These are phyloP conservation scores for Trichosporon ovoides DNA, from an alignment of 1,284 basidiomycete species.

Conservation along the genomic window DNA sequence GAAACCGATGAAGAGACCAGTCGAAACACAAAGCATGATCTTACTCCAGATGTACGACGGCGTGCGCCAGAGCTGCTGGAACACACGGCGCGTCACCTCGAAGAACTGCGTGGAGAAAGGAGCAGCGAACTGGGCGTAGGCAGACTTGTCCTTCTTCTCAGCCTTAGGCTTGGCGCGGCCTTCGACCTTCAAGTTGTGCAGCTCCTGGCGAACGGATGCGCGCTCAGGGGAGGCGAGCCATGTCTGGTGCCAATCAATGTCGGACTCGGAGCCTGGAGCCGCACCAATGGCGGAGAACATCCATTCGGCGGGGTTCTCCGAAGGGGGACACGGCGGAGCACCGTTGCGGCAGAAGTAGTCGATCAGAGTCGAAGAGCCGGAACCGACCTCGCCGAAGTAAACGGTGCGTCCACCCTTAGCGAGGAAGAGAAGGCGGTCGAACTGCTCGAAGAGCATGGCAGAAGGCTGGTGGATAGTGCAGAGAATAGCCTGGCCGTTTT, in stretches of 20 bases:
- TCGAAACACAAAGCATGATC: conserved; percentile 51
- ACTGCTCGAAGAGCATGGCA: conserved; percentile 44
- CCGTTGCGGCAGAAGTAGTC: conserved; percentile 23
- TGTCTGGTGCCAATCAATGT: conserved; percentile 66
- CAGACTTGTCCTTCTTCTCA: conserved; percentile 29
- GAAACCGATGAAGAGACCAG: conserved; percentile 52
- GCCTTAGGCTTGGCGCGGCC: conserved; percentile 22
- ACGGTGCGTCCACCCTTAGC: conserved; percentile 44
- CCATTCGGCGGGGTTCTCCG: conserved; percentile 37
- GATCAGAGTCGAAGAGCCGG: conserved; percentile 48
- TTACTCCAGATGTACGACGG: conserved; percentile 74
- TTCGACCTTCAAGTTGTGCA: conserved; percentile 48
- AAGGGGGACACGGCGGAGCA: conserved; percentile 20
- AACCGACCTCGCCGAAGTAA: conserved; percentile 30
- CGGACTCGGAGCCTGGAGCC: conserved; percentile 56
- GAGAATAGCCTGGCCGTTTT: conserved; percentile 66
- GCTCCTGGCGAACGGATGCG: conserved; percentile 46
- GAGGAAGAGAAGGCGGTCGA: conserved; percentile 44
- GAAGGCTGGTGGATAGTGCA: conserved; percentile 51
- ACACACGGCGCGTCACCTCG: conserved; percentile 56
- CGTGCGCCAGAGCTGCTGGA: conserved; percentile 58
- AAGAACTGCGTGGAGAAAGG: conserved; percentile 55
- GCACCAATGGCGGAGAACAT: conserved; percentile 60
- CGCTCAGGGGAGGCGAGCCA: conserved; percentile 57
- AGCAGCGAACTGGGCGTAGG: conserved; percentile 55